Evolutionary conservation across 495 filamentous ascomycete genomes (phyloP), one percentile per base, ranked within the genome.

Genomic region (Xylaria palmicola): DNA sequence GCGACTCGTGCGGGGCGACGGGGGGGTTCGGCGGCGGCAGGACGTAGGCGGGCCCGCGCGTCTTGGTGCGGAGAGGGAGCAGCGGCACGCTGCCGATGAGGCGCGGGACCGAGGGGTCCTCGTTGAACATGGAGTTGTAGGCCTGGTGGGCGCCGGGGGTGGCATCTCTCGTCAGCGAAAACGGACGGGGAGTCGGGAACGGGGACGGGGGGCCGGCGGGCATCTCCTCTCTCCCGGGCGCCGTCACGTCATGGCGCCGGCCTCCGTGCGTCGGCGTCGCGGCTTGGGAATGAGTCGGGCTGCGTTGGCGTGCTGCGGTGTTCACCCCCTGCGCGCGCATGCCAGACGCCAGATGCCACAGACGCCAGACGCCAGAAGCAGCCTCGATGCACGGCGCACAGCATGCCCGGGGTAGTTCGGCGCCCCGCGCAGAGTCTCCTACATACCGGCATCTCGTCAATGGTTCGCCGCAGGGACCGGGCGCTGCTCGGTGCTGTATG

Each of bases 111-210:
- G 68, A 71, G 66, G 74, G 85, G 74, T 93, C 90, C 66, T 86
- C 81, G 74, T 95, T 89, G 86, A 96, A 96, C 81, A 93, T 87
- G 71, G 90, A 93, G 81, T 94, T 91, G 81, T 94, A 95, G 77
- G 90, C 90, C 91, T 96, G 72, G 1, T 27, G 7, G 29, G 44
- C 36, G 20, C 7, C 3, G 41, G 30, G 8, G 15, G 12, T 30
- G 20, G 24, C n/a, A n/a, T n/a, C n/a, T n/a, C n/a, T n/a, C n/a
- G n/a, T n/a, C n/a, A n/a, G n/a, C n/a, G n/a, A n/a, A n/a, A n/a
- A n/a, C 12, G 17, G 30, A 19, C 29, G 12, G 15, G 3, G 17
- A 44, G 26, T 40, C 19, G 39, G 15, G 26, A 24, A 24, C 24
- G 24, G 4, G 22, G n/a, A n/a, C n/a, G n/a, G n/a, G n/a, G n/a